Conservation (phyloP, 2,329 filamentous ascomycete genomes). For the Trichophyton mentagrophytes region DNA sequence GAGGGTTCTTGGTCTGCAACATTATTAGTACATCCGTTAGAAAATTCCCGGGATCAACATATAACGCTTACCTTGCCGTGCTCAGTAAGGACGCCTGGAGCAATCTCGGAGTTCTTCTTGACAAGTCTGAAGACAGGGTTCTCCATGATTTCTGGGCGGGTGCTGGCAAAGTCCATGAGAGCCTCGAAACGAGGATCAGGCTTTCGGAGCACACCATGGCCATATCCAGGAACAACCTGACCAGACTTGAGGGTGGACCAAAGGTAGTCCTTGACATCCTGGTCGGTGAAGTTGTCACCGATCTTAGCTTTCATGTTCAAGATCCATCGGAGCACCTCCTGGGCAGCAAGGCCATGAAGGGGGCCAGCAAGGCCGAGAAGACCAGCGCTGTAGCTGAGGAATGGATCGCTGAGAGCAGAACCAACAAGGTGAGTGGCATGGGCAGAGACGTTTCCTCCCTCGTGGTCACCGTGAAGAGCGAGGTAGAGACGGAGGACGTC, state of each 20-base stretch:
- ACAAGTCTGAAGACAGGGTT: conserved; percentile 92
- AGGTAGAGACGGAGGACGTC: conserved; percentile 89
- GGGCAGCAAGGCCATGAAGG: conserved; percentile 80
- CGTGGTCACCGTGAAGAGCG: conserved; percentile 93
- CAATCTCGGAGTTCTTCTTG: conserved; percentile 82
- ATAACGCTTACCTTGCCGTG: conserved; percentile 62
- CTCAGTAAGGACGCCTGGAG: conserved; percentile 77
- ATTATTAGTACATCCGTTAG: conserved; percentile 15
- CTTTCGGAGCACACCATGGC: conserved; percentile 90
- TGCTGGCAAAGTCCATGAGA: conserved; percentile 84
- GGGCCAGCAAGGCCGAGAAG: conserved; percentile 93
- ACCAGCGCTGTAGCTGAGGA: conserved; percentile 90
- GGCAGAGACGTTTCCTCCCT: conserved; percentile 94
- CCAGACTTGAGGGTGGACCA: conserved; percentile 90
- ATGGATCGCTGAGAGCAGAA: conserved; percentile 85
- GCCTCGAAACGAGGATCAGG: conserved; percentile 94
- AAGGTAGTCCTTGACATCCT: conserved; percentile 77
- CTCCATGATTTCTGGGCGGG: conserved; percentile 68
- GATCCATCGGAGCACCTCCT: conserved; percentile 95
- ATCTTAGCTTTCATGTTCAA: conserved; percentile 88
- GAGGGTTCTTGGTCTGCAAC: conserved; percentile 75
- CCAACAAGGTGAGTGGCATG: conserved; percentile 92
- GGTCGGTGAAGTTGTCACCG: conserved; percentile 60
- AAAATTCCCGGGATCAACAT: neutral
- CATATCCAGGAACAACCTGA: conserved; percentile 87